A percentile compares a stretch with the other conserved stretches of the same genome.
Conservation (phyloP, 1,284 basidiomycete species). For the Ustilago bromivora region DNA sequence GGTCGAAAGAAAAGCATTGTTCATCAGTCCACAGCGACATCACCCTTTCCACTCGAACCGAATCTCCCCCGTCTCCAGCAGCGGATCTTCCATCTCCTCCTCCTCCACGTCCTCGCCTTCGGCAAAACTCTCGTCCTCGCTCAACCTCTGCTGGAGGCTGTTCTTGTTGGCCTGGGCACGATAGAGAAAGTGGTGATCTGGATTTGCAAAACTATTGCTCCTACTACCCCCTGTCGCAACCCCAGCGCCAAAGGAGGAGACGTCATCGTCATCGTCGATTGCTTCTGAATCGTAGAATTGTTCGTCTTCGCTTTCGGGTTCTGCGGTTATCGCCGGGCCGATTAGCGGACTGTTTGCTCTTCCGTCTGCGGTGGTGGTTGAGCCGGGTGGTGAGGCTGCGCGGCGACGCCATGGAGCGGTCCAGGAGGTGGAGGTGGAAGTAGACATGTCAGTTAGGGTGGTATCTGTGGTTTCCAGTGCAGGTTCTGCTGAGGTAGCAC, state of each 20-base stretch:
- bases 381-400: constrained; percentile 41
- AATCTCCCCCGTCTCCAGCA: constrained; percentile 66
- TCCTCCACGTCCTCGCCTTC: constrained; percentile 32
- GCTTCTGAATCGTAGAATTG: constrained; percentile 49
- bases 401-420: constrained; percentile 51
- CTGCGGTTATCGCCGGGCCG: constrained; percentile 51
- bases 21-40: not conserved
- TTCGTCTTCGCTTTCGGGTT: constrained; percentile 46
- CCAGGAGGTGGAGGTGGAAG: constrained; percentile 32
- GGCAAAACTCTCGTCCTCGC: constrained; percentile 26
- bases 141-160: constrained; percentile 8
- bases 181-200: not conserved
- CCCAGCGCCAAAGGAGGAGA: constrained; percentile 16
- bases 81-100: constrained; percentile 58
- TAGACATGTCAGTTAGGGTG: not conserved
- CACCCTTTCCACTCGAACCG: constrained; percentile 65
- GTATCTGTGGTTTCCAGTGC: constrained; percentile 9
- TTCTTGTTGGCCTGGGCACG: constrained; percentile 11
- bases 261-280: constrained; percentile 38
- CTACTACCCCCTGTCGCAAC: not conserved
- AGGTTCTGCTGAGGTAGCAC: constrained; percentile 34
- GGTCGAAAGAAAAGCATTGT: too few species aligned
- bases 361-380: not conserved
- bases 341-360: constrained; percentile 53
- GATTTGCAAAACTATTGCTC: constrained; percentile 3